Evolutionary conservation across 371 early-diverging fungal genomes (phyloP).

Genomic region (Blakeslea trispora): DNA sequence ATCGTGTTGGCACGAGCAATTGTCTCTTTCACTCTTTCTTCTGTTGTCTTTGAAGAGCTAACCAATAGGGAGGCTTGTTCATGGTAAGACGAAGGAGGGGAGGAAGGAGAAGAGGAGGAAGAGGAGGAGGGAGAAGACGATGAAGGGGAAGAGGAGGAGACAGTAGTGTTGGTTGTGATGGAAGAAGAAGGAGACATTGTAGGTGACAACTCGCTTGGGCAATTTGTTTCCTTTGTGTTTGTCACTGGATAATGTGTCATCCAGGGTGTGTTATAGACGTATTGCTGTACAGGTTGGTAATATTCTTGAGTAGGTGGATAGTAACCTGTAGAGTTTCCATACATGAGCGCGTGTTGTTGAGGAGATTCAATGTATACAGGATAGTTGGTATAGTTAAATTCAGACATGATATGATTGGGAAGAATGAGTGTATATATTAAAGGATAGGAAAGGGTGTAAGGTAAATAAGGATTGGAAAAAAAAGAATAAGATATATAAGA

Average conservation of each 20-base stretch:
- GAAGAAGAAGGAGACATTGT: no score
- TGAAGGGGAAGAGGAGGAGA: no score
- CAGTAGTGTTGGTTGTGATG: no score
- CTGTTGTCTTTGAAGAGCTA: constrained; percentile 3
- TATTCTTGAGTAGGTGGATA: neutral
- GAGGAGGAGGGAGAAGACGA: no score
- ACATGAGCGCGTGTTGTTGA: neutral
- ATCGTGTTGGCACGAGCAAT: constrained; percentile 44
- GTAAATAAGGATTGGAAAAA: no score
- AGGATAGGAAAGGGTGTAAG: neutral
- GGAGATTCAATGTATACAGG: neutral
- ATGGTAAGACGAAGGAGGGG: neutral
- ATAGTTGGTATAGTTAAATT: neutral
- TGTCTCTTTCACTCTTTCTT: constrained; percentile 33
- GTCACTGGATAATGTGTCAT: no score
- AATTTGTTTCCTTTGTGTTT: no score
- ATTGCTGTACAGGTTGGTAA: neutral
- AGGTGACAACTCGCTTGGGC: no score
- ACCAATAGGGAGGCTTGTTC: neutral
- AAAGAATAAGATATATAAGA: no score
- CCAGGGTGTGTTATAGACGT: neutral
- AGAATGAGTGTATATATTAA: neutral
- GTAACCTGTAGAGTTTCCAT: neutral
- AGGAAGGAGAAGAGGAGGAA: no score
- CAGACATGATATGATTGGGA: neutral